Conservation (phyloP, 2,329 filamentous ascomycete species). For the Penicillium brevicompactum region DNA sequence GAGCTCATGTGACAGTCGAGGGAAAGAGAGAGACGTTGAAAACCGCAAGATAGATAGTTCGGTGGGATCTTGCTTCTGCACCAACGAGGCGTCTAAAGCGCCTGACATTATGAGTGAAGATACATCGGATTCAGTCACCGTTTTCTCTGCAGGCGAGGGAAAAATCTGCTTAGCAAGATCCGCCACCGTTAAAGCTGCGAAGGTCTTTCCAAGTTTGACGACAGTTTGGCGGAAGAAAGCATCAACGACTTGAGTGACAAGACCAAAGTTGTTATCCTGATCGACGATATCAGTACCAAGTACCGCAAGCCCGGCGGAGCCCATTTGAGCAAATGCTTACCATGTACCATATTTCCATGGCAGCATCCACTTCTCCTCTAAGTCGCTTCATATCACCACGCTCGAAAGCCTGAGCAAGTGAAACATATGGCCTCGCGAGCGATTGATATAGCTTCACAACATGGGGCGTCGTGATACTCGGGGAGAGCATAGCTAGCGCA, state of each 20-base stretch:
- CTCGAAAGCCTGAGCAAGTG: slow-evolving; percentile 70
- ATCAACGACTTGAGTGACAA: slow-evolving; percentile 69
- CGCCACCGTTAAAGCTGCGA: slow-evolving; percentile 62
- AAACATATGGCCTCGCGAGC: slow-evolving; percentile 69
- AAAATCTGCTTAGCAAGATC: slow-evolving; percentile 45
- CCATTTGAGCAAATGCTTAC: slow-evolving; percentile 38
- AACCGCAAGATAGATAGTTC: slow-evolving; percentile 57
- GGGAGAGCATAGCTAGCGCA: slow-evolving; percentile 51
- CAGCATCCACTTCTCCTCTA: slow-evolving; percentile 64
- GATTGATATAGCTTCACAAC: slow-evolving; percentile 60
- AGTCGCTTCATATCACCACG: slow-evolving; percentile 61
- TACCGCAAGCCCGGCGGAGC: neutral
- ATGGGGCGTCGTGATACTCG: slow-evolving; percentile 56
- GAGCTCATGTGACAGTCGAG: slow-evolving; percentile 40
- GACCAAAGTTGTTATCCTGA: slow-evolving; percentile 70
- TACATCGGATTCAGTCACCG: slow-evolving; percentile 38
- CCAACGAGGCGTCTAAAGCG: slow-evolving; percentile 54
- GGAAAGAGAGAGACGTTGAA: slow-evolving; percentile 35
- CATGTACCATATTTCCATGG: slow-evolving; percentile 62
- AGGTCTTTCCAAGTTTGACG: slow-evolving; percentile 71
- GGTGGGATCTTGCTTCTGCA: slow-evolving; percentile 42
- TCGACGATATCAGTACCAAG: slow-evolving; percentile 13
- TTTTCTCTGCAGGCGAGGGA: slow-evolving; percentile 25
- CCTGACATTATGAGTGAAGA: slow-evolving; percentile 52
- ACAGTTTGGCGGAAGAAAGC: slow-evolving; percentile 78